A percentile compares a stretch with the other conserved stretches of the same genome.
Conservation (phyloP, 2,329 filamentous ascomycete species). For the Tolypocladium sp. region DNA sequence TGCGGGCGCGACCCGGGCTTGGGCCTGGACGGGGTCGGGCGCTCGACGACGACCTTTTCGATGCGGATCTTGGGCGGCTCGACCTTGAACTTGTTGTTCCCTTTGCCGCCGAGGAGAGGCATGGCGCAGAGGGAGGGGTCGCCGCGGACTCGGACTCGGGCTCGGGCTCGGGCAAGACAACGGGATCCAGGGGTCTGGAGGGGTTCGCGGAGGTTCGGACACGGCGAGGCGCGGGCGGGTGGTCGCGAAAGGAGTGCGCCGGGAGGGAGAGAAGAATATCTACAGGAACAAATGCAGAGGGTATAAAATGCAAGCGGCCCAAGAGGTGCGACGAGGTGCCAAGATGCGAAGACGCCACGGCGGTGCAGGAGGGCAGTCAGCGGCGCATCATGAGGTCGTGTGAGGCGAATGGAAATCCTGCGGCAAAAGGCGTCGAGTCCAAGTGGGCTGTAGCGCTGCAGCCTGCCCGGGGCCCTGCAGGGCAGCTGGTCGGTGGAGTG, state of each 20-base stretch:
- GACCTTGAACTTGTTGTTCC: conserved; percentile 38
- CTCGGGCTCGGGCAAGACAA: background rate
- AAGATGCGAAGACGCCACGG: background rate
- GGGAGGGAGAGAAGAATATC: background rate
- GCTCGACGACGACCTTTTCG: conserved; percentile 40
- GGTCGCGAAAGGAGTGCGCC: background rate
- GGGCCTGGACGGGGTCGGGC: conserved; percentile 21
- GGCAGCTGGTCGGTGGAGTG: background rate
- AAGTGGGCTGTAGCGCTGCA: background rate
- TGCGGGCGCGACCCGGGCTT: conserved; percentile 21
- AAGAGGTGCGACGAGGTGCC: background rate
- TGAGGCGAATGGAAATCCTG: background rate
- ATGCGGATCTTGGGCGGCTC: conserved; percentile 41
- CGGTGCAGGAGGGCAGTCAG: background rate
- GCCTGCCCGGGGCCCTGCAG: background rate
- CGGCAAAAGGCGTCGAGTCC: background rate
- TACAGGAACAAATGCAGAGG: background rate
- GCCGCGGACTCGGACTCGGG: background rate
- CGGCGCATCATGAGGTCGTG: background rate
- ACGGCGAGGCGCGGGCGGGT: background rate
- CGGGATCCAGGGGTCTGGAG: background rate
- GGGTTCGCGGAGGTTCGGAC: background rate
- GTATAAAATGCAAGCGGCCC: background rate
- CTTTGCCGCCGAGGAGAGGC: conserved; percentile 32
- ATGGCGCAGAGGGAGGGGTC: conserved; percentile 11